Conservation (phyloP, 1,139 yeast genomes). For the Suhomyces terraborum region DNA sequence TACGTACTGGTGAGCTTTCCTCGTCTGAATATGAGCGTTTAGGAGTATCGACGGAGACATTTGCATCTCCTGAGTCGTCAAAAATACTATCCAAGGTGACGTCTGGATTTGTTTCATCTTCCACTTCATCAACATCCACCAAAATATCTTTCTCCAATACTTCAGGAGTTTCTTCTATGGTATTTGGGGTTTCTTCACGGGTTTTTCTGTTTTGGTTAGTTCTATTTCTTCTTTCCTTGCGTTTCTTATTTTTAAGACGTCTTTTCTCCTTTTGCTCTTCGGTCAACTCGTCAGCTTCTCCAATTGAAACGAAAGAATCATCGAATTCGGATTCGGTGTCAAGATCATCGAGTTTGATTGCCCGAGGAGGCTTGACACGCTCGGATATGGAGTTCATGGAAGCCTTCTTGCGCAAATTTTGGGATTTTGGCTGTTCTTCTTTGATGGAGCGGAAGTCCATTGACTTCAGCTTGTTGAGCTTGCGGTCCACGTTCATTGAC, state of each 20-base stretch:
- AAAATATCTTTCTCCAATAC: constrained; percentile 4
- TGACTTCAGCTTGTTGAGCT: constrained; percentile 18
- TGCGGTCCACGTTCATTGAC: constrained; percentile 13
- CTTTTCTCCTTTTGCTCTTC: constrained; percentile 19
- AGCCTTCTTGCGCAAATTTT: constrained; percentile 12
- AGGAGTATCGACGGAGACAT: constrained; percentile 7
- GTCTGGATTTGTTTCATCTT: constrained; percentile 11
- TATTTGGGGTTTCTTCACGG: neutral
- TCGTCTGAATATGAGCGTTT: constrained; percentile 8
- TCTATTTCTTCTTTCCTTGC: constrained; percentile 20
- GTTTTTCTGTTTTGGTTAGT: constrained; percentile 10
- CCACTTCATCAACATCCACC: constrained; percentile 5
- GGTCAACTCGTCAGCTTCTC: constrained; percentile 12
- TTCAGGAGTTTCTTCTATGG: neutral
- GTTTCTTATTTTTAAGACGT: constrained; percentile 18
- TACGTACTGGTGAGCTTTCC: constrained; percentile 11
- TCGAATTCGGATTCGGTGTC: constrained; percentile 17
- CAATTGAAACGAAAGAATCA: constrained; percentile 13
- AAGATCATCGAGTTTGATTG: constrained; percentile 10
- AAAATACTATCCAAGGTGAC: constrained; percentile 19
- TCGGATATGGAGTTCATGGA: constrained; percentile 10
- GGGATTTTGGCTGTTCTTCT: constrained; percentile 3
- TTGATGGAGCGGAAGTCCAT: constrained; percentile 16
- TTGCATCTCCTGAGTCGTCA: constrained; percentile 13
- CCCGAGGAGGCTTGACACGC: neutral